Evolutionary conservation across 352 stramenopile genomes (phyloP).

Genomic region (Phytophthora tubulina): DNA sequence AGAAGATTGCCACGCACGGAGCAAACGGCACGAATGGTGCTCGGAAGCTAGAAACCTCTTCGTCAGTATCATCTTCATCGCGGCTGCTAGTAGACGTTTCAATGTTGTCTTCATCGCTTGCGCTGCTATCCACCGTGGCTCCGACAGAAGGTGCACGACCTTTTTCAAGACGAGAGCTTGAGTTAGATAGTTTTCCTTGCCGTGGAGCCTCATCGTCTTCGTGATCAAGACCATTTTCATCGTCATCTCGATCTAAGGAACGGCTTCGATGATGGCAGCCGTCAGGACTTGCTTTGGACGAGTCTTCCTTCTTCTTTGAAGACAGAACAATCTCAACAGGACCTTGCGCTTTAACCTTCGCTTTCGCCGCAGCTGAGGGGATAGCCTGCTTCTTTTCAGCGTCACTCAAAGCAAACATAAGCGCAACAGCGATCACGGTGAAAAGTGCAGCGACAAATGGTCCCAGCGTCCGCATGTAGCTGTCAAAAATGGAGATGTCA

Average conservation of each 20-base stretch:
- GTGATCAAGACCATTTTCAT: slow-evolving; percentile 6
- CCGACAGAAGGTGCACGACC: slow-evolving; percentile 2
- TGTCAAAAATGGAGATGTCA: slow-evolving; percentile 46
- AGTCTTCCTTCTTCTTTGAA: slow-evolving; percentile 37
- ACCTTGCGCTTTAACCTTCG: slow-evolving; percentile 21
- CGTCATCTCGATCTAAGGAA: slow-evolving; percentile 32
- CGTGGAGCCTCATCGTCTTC: slow-evolving; percentile 8
- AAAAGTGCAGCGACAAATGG: slow-evolving; percentile 59
- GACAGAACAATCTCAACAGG: slow-evolving; percentile 30
- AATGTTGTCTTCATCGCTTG: slow-evolving; percentile 32
- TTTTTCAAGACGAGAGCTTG: slow-evolving; percentile 21
- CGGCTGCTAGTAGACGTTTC: slow-evolving; percentile 15
- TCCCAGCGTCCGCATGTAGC: slow-evolving; percentile 66
- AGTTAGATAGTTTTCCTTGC: slow-evolving; percentile 2
- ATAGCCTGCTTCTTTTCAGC: slow-evolving; percentile 40
- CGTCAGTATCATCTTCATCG: slow-evolving; percentile 46
- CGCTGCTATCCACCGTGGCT: slow-evolving; percentile 19
- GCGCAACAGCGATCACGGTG: slow-evolving; percentile 56
- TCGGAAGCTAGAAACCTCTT: slow-evolving; percentile 56
- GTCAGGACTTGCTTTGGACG: not conserved
- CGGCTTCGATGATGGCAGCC: slow-evolving; percentile 24
- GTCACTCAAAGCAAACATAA: slow-evolving; percentile 68
- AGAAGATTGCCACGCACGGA: slow-evolving; percentile 86
- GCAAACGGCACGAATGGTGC: slow-evolving; percentile 80
- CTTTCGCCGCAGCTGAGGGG: slow-evolving; percentile 7